Base-by-base conservation (phyloP, 1,139 yeast species). In the Hemisphaericaspora xylanilytica region DNA sequence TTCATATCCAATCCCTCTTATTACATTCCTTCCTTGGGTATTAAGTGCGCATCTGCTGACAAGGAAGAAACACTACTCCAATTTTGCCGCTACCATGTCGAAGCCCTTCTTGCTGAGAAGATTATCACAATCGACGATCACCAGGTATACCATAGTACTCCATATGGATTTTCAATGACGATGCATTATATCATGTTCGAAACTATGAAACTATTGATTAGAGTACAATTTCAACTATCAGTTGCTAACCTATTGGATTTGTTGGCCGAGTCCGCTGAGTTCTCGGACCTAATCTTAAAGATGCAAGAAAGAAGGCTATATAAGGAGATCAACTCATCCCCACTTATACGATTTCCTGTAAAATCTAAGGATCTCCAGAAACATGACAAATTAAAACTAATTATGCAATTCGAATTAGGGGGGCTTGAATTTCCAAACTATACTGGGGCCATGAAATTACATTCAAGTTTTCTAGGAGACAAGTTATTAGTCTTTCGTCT, bases 321-420 rank as follows among this genome's bases (percentile, higher is more conserved):
- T 46, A 65, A 60, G 40, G 70, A 64, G 33, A 62, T 75, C 3
- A 72, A 71, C 39, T 33, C 43, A 2, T 64, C 67, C 1, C 67
- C 70, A 1, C 48, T 62, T 3, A 42, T 70, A 4, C 61, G 58
- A 35, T 70, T 45, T 41, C 65, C 68, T 2, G 44, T 53, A 13
- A 46, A 53, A 8, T 49, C 56, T 3, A 46, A 49, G 12, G 52
- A 60, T 22, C 56, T 53, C 31, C 37, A 46, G 6, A 41, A 53
- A 7, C 37, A 39, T 31, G 67, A 67, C 17, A 72, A 73, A 43
- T 53, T 68, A 0, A 59, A 59, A 4, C 40, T 73, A 8, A 33
- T 73, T 5, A 53, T 73, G 10, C 80, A 75, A 42, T 69, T 61
- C 51, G 78, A 73, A 36, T 53, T 74, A 11, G 74, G 79, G 4